These are phyloP conservation scores for Astraeus odoratus DNA, from an alignment of 768 basidiomycete genomes.

Conservation along the genomic window DNA sequence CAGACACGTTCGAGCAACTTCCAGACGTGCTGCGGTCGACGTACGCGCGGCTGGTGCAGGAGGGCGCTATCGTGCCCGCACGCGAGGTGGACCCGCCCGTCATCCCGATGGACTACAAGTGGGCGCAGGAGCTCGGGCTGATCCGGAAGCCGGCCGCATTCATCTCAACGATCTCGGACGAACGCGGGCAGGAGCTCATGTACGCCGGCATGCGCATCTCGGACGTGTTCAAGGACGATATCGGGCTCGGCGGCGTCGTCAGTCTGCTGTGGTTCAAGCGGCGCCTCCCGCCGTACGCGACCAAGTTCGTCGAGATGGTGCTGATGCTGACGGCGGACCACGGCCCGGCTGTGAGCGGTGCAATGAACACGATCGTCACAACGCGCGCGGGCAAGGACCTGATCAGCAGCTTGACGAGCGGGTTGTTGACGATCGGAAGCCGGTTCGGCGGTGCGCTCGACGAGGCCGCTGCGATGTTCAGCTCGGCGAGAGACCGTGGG, in stretches of 20 bases:
- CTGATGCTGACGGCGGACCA: slow-evolving; percentile 99
- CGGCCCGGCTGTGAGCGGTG: slow-evolving; percentile 95
- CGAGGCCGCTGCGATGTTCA: slow-evolving; percentile 96
- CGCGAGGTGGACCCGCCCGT: slow-evolving; percentile 84
- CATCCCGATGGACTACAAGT: slow-evolving; percentile 99
- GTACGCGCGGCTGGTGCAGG: slow-evolving; percentile 72
- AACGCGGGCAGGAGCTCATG: slow-evolving; percentile 96
- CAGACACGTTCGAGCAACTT: slow-evolving; percentile 95
- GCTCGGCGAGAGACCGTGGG: slow-evolving; percentile 81
- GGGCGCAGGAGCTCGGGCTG: slow-evolving; percentile 97
- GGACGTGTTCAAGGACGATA: slow-evolving; percentile 96
- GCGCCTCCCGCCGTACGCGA: slow-evolving; percentile 82
- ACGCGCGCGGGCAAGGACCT: slow-evolving; percentile 99
- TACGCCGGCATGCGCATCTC: slow-evolving; percentile 99
- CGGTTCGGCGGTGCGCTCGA: slow-evolving; percentile 98
- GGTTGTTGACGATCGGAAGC: slow-evolving; percentile 95
- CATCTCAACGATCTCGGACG: slow-evolving; percentile 99
- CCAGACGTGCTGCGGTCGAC: slow-evolving; percentile 79
- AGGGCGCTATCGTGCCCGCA: slow-evolving; percentile 62
- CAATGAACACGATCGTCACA: slow-evolving; percentile 99
- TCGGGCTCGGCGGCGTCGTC: slow-evolving; percentile 96
- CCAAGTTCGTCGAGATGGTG: slow-evolving; percentile 99
- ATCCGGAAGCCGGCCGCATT: slow-evolving; percentile 98
- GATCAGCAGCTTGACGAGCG: slow-evolving; percentile 92
- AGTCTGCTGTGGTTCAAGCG: slow-evolving; percentile 97